Conservation (phyloP, 257 asterid genomes). For the Misopates orontium region DNA sequence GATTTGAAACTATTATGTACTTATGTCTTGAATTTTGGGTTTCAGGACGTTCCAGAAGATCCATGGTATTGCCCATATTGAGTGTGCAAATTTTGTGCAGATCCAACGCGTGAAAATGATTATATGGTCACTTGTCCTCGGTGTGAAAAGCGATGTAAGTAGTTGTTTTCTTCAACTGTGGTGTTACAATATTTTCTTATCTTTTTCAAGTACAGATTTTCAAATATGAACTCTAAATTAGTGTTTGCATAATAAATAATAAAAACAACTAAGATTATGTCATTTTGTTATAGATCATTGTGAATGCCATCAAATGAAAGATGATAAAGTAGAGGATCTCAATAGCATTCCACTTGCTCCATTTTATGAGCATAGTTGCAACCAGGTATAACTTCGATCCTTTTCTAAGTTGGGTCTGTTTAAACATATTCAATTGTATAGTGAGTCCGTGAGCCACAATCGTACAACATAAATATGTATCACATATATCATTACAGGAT, state of each 20-base stretch:
- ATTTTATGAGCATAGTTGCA: slow-evolving; percentile 34
- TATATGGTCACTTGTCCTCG: slow-evolving; percentile 39
- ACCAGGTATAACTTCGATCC: no score
- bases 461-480: no score
- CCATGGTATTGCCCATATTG: slow-evolving; percentile 34
- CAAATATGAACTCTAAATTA: background rate
- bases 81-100: slow-evolving; percentile 31
- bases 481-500: no score
- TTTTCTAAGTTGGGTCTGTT: background rate
- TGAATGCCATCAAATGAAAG: slow-evolving; percentile 46
- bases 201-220: no score
- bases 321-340: slow-evolving; percentile 33
- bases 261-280: background rate
- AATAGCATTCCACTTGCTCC: slow-evolving; percentile 40
- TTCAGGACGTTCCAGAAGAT: slow-evolving; percentile 25
- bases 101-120: slow-evolving; percentile 12
- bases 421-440: no score
- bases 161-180: background rate
- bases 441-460: no score
- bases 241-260: background rate
- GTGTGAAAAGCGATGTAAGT: slow-evolving; percentile 51
- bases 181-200: background rate
- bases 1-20: no score
- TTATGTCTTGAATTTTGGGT: background rate
- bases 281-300: slow-evolving; percentile 45